These are phyloP conservation scores for Ceratobasidium theobromae DNA, from an alignment of 1,284 basidiomycete genomes.

Conservation along the genomic window DNA sequence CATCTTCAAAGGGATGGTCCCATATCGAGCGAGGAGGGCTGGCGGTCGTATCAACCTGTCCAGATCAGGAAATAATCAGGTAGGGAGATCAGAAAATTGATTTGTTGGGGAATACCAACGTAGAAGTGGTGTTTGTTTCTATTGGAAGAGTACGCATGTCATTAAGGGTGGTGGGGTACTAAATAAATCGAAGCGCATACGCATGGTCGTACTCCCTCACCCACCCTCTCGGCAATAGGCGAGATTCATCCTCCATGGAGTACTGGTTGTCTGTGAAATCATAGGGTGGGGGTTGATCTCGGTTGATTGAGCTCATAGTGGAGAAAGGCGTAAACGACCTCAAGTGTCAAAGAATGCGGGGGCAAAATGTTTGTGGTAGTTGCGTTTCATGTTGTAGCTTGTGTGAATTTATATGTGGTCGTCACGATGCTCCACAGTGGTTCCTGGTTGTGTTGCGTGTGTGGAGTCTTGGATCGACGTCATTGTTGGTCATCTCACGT, in stretches of 20 bases:
- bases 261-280: constrained; percentile 31
- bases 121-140: constrained; percentile 51
- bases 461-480: not conserved
- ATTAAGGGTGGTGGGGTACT: not conserved
- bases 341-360: too few relatives aligned
- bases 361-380: too few relatives aligned
- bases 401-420: not conserved
- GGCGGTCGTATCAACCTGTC: constrained; percentile 63
- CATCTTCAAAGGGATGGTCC: constrained; percentile 69
- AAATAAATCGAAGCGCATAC: constrained; percentile 9
- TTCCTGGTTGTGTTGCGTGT: not conserved
- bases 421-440: not conserved
- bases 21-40: constrained; percentile 68
- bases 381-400: not conserved
- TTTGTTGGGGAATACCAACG: constrained; percentile 40
- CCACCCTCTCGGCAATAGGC: constrained; percentile 62
- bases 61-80: constrained; percentile 2
- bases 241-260: constrained; percentile 34
- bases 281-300: constrained; percentile 9
- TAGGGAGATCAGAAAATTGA: constrained; percentile 43
- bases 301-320: not conserved
- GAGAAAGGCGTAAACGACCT: not conserved
- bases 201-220: constrained; percentile 53
- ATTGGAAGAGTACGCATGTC: not conserved
- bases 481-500: constrained; percentile 12